Percentiles rank a stretch among this genome's conserved stretches.
Conservation (phyloP, 2,329 filamentous ascomycete genomes). For the Pseudopithomyces maydicus region DNA sequence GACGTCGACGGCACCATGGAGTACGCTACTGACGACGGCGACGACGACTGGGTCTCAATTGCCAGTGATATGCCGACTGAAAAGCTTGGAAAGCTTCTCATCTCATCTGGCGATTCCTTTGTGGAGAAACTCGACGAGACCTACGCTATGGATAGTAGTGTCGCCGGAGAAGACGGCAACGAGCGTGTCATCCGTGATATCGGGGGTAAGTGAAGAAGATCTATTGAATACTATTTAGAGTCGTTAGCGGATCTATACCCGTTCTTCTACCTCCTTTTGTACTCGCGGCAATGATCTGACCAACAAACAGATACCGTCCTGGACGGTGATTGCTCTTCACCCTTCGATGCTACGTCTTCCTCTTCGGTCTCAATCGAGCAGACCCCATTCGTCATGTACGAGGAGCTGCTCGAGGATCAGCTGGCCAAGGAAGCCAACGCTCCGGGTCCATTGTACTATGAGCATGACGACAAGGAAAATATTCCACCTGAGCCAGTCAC, state of each 20-base stretch:
- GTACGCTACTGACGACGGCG: background rate
- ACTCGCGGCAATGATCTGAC: background rate
- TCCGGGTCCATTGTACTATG: background rate
- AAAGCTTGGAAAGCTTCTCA: background rate
- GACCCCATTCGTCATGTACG: slow-evolving; percentile 1
- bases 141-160: background rate
- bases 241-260: background rate
- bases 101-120: background rate
- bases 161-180: background rate
- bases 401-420: slow-evolving; percentile 4
- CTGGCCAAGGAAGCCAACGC: background rate
- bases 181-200: background rate
- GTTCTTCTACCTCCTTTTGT: background rate
- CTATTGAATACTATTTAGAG: background rate
- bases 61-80: background rate
- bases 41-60: background rate
- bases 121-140: background rate
- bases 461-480: slow-evolving; percentile 12
- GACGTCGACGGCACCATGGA: background rate
- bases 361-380: background rate
- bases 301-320: background rate
- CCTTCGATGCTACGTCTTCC: slow-evolving; percentile 1
- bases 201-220: background rate
- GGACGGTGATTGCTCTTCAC: background rate
- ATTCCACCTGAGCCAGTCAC: background rate